Evolutionary conservation across 1,284 basidiomycete genomes (phyloP), one percentile per base, ranked within the genome.

Genomic region (Papiliotrema flavescens): DNA sequence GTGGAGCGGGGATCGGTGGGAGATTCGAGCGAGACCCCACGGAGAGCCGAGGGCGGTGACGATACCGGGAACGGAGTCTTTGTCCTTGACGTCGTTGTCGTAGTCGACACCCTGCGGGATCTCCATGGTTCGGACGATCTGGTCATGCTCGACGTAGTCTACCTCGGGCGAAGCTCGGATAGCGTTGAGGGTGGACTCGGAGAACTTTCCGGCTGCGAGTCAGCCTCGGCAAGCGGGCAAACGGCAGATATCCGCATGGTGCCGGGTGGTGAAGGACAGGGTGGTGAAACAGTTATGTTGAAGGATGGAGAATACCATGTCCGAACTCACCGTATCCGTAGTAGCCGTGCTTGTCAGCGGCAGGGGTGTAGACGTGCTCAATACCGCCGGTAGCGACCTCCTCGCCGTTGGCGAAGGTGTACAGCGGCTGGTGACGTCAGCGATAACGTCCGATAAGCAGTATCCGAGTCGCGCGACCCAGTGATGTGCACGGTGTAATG

Each of bases 11-110:
- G 80, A 66, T 53, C 92, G 86, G 79, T 99, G 96, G 62, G 90
- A 94, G 71, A 98, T 85, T 56, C 96, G 89, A 46, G 95, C 94
- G 40, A 99, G 86, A 74, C 96, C 92, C 96, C 96, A 98, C 53
- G 95, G 93, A 22, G 95, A 90, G 32, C 81, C 78, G 55, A 78
- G 85, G 83, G 97, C 90, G 5, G 79, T 69, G n/a, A 62, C 58
- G 55, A 79, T 67, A 39, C 73, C 71, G 13, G 42, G 34, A 28
- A 36, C 32, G 67, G 55, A 60, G 60, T 63, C 59, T 62, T 65
- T 48, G 45, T 59, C 53, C 32, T 53, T 51, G 34, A 51, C 57
- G 26, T 59, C 55, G 56, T 74, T 68, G 60, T 73, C 67, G n/a
- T n/a, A n/a, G n/a, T n/a, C n/a, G 53, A 71, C 61, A 53, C 67